These are phyloP conservation scores for Hypericum androsaemum DNA, from an alignment of 345 rosid species.

Conservation along the genomic window DNA sequence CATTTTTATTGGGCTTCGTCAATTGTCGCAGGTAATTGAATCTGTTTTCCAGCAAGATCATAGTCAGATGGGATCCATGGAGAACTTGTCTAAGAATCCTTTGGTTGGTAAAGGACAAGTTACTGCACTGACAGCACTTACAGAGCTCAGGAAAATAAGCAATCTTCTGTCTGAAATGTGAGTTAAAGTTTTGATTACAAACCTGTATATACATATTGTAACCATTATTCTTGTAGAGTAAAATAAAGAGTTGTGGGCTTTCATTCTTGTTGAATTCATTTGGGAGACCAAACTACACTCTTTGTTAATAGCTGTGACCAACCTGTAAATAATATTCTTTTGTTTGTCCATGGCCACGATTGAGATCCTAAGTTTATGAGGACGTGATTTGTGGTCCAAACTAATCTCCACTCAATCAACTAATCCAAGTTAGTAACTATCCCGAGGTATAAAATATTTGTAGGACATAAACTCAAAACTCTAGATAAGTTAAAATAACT, in stretches of 20 bases:
- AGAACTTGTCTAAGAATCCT: slow-evolving; percentile 55
- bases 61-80: slow-evolving; percentile 47
- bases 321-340: too few relatives aligned
- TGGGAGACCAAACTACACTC: not conserved
- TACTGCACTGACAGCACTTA: slow-evolving; percentile 77
- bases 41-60: slow-evolving; percentile 86
- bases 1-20: not conserved
- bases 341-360: too few relatives aligned
- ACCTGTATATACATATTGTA: slow-evolving; percentile 43
- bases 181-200: slow-evolving; percentile 20
- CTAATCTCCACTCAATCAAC: too few relatives aligned
- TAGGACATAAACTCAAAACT: too few relatives aligned
- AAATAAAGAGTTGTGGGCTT: slow-evolving; percentile 20
- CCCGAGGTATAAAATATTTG: too few relatives aligned
- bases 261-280: not conserved
- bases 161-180: slow-evolving; percentile 86
- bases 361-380: too few relatives aligned
- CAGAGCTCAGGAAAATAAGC: slow-evolving; percentile 92
- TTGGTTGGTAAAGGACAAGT: slow-evolving; percentile 82
- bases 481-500: too few relatives aligned
- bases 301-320: too few relatives aligned
- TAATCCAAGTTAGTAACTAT: too few relatives aligned
- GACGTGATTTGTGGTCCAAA: too few relatives aligned
- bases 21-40: slow-evolving; percentile 62
- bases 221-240: slow-evolving; percentile 35